Conservation (phyloP, 2,329 filamentous ascomycete species). For the Clonostachys sp. region DNA sequence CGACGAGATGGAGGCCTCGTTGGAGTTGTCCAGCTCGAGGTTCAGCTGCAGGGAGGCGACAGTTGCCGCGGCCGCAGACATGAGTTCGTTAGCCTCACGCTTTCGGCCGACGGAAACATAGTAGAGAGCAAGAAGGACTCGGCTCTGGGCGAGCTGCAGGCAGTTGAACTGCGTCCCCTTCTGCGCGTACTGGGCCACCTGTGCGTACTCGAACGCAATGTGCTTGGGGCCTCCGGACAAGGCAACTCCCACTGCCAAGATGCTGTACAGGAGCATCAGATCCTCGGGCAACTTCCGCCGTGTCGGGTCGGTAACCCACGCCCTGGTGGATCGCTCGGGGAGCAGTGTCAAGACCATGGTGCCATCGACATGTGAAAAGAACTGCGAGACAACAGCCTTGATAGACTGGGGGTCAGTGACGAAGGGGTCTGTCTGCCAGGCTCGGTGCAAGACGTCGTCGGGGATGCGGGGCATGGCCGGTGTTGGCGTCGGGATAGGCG, state of each 20-base stretch:
- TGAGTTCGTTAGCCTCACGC: constrained; percentile 58
- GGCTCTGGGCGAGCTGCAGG: constrained; percentile 62
- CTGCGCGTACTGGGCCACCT: constrained; percentile 53
- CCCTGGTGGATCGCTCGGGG: constrained; percentile 30
- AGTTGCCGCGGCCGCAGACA: constrained; percentile 56
- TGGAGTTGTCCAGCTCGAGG: constrained; percentile 48
- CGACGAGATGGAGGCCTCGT: constrained; percentile 26
- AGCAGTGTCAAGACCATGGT: constrained; percentile 34
- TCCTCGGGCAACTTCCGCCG: constrained; percentile 33
- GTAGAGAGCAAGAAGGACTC: constrained; percentile 63
- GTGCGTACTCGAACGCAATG: constrained; percentile 32
- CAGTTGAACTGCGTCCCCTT: constrained; percentile 17
- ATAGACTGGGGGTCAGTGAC: constrained; percentile 34
- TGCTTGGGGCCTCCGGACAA: constrained; percentile 28
- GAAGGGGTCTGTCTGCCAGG: constrained; percentile 47
- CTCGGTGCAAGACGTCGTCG: constrained; percentile 40
- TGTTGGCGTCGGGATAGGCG: constrained; percentile 27
- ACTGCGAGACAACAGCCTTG: constrained; percentile 29
- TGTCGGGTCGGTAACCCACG: constrained; percentile 26
- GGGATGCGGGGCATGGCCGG: constrained; percentile 36
- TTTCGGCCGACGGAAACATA: constrained; percentile 57
- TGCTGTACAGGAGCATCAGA: constrained; percentile 40
- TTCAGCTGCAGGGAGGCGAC: constrained; percentile 59
- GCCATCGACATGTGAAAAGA: constrained; percentile 35
- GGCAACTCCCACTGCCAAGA: constrained; percentile 30